These are phyloP conservation scores for Coccomyxa sp. DNA, from an alignment of 139 green algal genomes.

Conservation along the genomic window DNA sequence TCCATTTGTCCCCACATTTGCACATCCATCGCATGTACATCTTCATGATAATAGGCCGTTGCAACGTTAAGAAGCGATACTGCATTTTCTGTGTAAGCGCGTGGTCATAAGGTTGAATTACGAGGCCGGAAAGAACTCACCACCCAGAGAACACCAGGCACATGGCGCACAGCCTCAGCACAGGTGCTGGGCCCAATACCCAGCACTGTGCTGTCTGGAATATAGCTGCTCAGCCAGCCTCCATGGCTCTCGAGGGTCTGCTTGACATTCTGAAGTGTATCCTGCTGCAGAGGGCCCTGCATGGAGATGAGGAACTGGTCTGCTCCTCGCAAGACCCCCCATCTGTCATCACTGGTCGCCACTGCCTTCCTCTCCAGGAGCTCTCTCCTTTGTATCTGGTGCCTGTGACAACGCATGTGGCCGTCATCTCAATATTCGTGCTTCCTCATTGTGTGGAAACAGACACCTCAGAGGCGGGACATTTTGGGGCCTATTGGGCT, in stretches of 20 bases:
- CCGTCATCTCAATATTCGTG: too few relatives aligned
- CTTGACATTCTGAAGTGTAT: background rate
- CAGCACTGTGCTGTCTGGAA: background rate
- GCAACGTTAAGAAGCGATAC: background rate
- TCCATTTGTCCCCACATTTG: too few relatives aligned
- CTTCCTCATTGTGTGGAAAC: too few relatives aligned
- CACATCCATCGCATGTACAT: background rate
- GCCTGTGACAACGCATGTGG: too few relatives aligned
- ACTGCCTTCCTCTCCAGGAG: too few relatives aligned
- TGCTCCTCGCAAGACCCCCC: background rate
- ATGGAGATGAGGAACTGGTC: background rate
- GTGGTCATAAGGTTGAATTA: background rate
- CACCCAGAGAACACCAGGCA: background rate
- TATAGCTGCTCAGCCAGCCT: constrained; percentile 3
- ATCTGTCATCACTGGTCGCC: background rate
- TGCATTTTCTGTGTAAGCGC: background rate
- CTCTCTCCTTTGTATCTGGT: too few relatives aligned
- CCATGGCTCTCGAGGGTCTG: background rate
- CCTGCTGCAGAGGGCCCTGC: background rate
- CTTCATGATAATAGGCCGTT: background rate
- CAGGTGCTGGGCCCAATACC: background rate
- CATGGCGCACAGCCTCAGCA: background rate
- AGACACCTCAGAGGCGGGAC: too few relatives aligned
- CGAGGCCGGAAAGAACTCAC: background rate
- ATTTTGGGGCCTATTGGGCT: too few relatives aligned